Conservation (phyloP, 805 yeast species). For the Candida adriatica region DNA sequence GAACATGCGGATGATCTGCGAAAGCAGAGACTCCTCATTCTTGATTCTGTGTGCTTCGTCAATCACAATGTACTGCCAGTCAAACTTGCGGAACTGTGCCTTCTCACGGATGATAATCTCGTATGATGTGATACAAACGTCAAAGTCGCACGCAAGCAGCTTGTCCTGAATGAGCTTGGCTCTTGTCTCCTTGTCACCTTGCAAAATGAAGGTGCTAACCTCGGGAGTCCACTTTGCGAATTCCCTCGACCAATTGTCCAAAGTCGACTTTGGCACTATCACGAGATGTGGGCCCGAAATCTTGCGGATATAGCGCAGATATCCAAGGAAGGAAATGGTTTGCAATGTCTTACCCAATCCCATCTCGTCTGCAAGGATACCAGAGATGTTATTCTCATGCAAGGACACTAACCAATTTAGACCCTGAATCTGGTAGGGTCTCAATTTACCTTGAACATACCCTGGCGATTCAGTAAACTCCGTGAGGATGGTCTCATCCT, state of each 20-base stretch:
- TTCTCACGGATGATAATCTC: slow-evolving; percentile 76
- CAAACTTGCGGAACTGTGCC: slow-evolving; percentile 54
- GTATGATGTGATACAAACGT: slow-evolving; percentile 55
- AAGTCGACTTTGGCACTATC: slow-evolving; percentile 73
- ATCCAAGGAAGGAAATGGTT: slow-evolving; percentile 65
- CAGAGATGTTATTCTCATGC: slow-evolving; percentile 61
- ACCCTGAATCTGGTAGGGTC: slow-evolving; percentile 78
- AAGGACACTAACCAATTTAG: slow-evolving; percentile 70
- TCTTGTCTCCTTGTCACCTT: slow-evolving; percentile 70
- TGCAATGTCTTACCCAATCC: slow-evolving; percentile 79
- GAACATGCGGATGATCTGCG: slow-evolving; percentile 69
- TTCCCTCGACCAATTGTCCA: slow-evolving; percentile 78
- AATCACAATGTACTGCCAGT: slow-evolving; percentile 71
- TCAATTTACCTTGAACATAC: slow-evolving; percentile 54
- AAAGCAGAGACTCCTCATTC: slow-evolving; percentile 52
- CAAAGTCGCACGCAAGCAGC: slow-evolving; percentile 57
- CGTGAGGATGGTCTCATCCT: slow-evolving; percentile 34
- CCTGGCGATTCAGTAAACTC: slow-evolving; percentile 83
- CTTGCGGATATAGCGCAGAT: slow-evolving; percentile 52
- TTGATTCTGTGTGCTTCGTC: slow-evolving; percentile 84
- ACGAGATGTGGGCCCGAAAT: slow-evolving; percentile 69
- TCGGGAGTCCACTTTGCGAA: slow-evolving; percentile 78
- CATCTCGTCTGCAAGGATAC: slow-evolving; percentile 83
- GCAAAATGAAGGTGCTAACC: slow-evolving; percentile 59
- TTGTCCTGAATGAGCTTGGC: slow-evolving; percentile 42